phyloP scores from a whole-genome alignment of 2,329 filamentous ascomycete genomes.

The Tolypocladium pustulatum region DNA sequence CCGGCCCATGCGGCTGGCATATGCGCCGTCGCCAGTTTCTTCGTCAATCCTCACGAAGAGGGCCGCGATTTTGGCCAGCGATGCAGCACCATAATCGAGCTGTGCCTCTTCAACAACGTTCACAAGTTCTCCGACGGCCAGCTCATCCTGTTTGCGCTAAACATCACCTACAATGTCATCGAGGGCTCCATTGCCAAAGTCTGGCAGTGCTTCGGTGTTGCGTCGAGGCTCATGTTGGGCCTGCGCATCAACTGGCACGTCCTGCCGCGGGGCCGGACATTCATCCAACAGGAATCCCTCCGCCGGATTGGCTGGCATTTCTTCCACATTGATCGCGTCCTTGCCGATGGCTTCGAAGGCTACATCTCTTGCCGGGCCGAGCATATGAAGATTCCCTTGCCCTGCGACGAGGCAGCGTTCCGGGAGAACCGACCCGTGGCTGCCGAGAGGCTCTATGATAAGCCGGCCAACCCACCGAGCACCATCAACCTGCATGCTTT shows the following conservation, averaged over 20 bases:
- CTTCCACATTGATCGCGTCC: constrained; percentile 25
- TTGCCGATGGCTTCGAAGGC: constrained; percentile 29
- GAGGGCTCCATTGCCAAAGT: constrained; percentile 25
- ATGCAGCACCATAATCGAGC: constrained; percentile 27
- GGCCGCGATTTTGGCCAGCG: constrained; percentile 24
- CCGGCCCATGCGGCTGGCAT: constrained; percentile 26
- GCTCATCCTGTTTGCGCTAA: constrained; percentile 23
- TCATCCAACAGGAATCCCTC: constrained; percentile 23
- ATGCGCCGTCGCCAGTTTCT: constrained; percentile 25
- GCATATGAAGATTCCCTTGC: constrained; percentile 26
- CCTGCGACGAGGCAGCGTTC: constrained; percentile 22
- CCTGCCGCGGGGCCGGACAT: constrained; percentile 15
- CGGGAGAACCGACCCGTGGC: constrained; percentile 18
- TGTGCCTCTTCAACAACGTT: constrained; percentile 28
- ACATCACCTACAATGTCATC: constrained; percentile 24
- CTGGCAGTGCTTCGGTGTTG: constrained; percentile 28
- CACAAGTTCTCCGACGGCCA: constrained; percentile 23
- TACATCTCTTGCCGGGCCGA: constrained; percentile 26
- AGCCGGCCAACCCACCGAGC: constrained; percentile 10
- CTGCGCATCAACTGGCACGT: constrained; percentile 30
- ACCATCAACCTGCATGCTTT: constrained; percentile 22
- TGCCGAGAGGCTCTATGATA: constrained; percentile 20
- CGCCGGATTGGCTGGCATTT: constrained; percentile 27
- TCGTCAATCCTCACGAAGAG: constrained; percentile 21
- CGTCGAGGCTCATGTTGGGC: constrained; percentile 24